Conservation (phyloP, 1,284 basidiomycete species). For the Blastosporella zonata region DNA sequence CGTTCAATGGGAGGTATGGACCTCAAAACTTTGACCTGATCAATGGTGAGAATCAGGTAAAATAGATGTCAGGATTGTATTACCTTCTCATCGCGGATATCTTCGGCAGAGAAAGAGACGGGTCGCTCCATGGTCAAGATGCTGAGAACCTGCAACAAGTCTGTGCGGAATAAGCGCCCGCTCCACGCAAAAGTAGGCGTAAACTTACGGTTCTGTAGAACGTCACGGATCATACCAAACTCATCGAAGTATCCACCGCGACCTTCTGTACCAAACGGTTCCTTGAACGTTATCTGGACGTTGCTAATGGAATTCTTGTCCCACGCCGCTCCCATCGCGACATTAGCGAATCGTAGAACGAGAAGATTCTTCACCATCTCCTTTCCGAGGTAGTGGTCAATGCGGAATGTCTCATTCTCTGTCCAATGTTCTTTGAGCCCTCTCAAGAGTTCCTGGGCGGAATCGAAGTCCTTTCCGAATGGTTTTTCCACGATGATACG, state of each 20-base stretch:
- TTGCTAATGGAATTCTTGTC: constrained; percentile 94
- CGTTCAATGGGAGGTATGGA: constrained; percentile 80
- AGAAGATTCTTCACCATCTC: constrained; percentile 99
- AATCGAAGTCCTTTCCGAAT: constrained; percentile 91
- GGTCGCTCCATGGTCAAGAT: constrained; percentile 95
- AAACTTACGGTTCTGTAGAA: constrained; percentile 91
- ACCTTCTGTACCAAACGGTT: constrained; percentile 95
- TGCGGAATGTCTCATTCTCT: constrained; percentile 96
- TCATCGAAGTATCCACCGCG: constrained; percentile 98
- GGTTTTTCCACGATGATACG: constrained; percentile 96
- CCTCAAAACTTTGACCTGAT: constrained; percentile 90
- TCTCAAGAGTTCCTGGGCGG: constrained; percentile 77
- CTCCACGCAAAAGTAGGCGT: background rate
- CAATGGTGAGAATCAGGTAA: constrained; percentile 16
- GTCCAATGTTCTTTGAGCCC: constrained; percentile 85
- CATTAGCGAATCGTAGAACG: constrained; percentile 90
- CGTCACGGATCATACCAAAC: constrained; percentile 95
- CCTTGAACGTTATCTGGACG: constrained; percentile 98
- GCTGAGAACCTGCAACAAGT: constrained; percentile 89
- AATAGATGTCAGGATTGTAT: constrained; percentile 13
- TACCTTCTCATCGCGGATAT: constrained; percentile 96
- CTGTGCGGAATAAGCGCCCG: constrained; percentile 38
- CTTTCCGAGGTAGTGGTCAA: constrained; percentile 97
- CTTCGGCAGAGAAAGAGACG: constrained; percentile 94
- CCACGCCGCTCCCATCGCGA: constrained; percentile 84